Evolutionary conservation across 2,329 filamentous ascomycete genomes (phyloP).

Genomic region (Botrytis paeoniae): DNA sequence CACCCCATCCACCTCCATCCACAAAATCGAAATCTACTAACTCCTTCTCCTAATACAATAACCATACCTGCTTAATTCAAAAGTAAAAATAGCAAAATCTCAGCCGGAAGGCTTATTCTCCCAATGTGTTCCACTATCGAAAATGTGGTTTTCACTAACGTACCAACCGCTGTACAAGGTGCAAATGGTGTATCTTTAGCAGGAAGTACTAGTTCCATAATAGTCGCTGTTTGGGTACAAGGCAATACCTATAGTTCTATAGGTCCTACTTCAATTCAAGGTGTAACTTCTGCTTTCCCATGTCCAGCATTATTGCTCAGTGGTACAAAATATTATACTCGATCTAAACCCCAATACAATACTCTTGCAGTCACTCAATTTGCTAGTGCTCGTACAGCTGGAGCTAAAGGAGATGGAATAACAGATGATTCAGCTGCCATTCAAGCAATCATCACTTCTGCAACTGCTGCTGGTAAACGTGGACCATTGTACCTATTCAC

Average conservation of each 20-base stretch:
- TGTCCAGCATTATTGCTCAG: slow-evolving; percentile 46
- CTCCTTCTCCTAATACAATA: no score
- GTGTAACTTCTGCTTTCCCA: slow-evolving; percentile 43
- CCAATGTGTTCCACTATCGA: slow-evolving; percentile 41
- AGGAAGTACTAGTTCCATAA: slow-evolving; percentile 59
- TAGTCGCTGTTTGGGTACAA: slow-evolving; percentile 71
- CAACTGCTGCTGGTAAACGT: slow-evolving; percentile 43
- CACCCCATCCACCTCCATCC: neutral
- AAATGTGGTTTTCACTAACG: slow-evolving; percentile 75
- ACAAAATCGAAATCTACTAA: neutral
- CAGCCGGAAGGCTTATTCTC: neutral
- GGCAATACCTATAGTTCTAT: slow-evolving; percentile 65
- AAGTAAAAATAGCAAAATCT: neutral
- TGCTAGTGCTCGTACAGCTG: slow-evolving; percentile 45
- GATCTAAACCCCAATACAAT: slow-evolving; percentile 55
- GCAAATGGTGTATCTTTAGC: slow-evolving; percentile 58
- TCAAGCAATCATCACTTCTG: slow-evolving; percentile 52
- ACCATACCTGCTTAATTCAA: no score
- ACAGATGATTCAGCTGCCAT: slow-evolving; percentile 59
- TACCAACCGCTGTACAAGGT: slow-evolving; percentile 62
- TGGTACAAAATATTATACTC: slow-evolving; percentile 46
- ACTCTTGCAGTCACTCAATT: slow-evolving; percentile 41
- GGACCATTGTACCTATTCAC: neutral
- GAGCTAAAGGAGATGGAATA: slow-evolving; percentile 49
- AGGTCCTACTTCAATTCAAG: slow-evolving; percentile 43